Percentiles rank a stretch among this genome's conserved stretches.
These are phyloP conservation scores for Pichia sporocuriosa DNA, from an alignment of 805 yeast genomes.

Conservation along the genomic window DNA sequence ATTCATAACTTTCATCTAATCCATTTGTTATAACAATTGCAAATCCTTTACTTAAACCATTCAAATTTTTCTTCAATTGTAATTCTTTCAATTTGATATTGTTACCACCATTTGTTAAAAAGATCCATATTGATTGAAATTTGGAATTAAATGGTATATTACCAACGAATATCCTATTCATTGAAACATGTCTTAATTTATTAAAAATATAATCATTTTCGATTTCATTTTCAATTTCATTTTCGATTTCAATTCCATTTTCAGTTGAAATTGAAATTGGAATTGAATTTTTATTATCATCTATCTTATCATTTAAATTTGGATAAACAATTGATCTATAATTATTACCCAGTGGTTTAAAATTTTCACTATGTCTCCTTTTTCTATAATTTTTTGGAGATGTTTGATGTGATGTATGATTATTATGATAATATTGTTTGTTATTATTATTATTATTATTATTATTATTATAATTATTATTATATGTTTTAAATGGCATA, in stretches of 20 bases:
- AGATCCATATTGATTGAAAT: constrained; percentile 9
- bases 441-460: constrained; percentile 5
- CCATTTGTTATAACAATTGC: constrained; percentile 52
- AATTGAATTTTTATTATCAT: too few relatives aligned
- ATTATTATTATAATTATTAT: too few relatives aligned
- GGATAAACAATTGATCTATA: constrained; percentile 23
- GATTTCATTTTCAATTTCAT: too few relatives aligned
- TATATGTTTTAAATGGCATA: too few relatives aligned
- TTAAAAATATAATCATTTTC: too few relatives aligned
- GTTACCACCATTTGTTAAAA: constrained; percentile 3
- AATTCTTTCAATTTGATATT: constrained; percentile 7
- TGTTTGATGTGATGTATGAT: too few relatives aligned
- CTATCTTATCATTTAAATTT: constrained; percentile 18
- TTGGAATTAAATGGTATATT: constrained; percentile 42
- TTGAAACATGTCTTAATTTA: constrained; percentile 32
- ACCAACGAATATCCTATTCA: constrained; percentile 45
- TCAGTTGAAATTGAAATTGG: too few relatives aligned
- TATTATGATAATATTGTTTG: neutral
- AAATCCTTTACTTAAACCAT: constrained; percentile 49
- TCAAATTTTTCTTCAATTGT: constrained; percentile 32
- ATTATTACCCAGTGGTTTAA: constrained; percentile 20
- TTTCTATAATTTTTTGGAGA: too few relatives aligned
- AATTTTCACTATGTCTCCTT: too few relatives aligned
- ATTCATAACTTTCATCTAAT: constrained; percentile 39
- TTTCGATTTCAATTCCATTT: too few relatives aligned